These are phyloP conservation scores for Tulasnella sp. DNA, from an alignment of 768 basidiomycete genomes.

Conservation along the genomic window DNA sequence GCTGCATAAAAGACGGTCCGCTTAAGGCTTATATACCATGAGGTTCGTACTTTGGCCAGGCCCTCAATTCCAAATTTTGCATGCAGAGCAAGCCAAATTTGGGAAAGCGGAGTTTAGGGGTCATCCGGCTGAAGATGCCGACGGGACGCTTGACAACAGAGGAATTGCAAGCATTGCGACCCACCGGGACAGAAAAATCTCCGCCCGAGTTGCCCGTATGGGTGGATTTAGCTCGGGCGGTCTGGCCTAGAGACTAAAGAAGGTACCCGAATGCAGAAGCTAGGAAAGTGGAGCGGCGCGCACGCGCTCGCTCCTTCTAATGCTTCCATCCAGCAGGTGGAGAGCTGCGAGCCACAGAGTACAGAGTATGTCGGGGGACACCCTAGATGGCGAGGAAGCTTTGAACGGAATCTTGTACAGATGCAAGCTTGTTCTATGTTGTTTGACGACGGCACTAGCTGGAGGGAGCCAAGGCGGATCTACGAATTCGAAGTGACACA, in stretches of 20 bases:
- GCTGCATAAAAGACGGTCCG: background rate
- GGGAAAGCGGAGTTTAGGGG: background rate
- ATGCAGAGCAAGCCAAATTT: background rate
- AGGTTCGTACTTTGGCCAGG: background rate
- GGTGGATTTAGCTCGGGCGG: background rate
- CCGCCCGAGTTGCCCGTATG: background rate
- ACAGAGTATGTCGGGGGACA: background rate
- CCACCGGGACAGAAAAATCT: background rate
- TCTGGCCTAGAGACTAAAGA: background rate
- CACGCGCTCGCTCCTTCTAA: background rate
- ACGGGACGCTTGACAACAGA: background rate
- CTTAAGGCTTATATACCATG: background rate
- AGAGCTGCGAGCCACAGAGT: background rate
- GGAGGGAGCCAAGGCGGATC: constrained; percentile 1
- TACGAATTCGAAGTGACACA: background rate
- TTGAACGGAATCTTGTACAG: background rate
- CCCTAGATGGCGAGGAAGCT: background rate
- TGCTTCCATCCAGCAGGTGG: background rate
- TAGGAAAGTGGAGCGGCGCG: background rate
- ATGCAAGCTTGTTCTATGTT: background rate
- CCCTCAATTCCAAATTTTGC: background rate
- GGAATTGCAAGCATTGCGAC: background rate
- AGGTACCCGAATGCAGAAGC: background rate
- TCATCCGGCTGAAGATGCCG: background rate
- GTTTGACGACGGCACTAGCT: constrained; percentile 3